A percentile compares a stretch with the other conserved stretches of the same genome.
Conservation (phyloP, 2,329 filamentous ascomycete genomes). For the Alternaria sp. region DNA sequence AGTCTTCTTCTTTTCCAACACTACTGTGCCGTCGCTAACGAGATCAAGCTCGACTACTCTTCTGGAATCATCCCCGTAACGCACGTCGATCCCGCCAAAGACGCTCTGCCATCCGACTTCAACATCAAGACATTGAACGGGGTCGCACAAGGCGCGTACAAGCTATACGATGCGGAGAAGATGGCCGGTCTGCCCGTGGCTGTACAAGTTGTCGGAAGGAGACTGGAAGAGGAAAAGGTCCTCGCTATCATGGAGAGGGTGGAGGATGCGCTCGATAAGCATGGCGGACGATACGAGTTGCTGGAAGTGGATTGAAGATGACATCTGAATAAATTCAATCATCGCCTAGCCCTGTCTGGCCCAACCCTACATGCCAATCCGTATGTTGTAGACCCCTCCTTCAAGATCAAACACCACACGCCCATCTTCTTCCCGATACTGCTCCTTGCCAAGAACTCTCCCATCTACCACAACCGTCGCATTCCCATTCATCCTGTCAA, state of each 20-base stretch:
- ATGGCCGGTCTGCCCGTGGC: constrained; percentile 91
- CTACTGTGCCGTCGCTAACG: constrained; percentile 7
- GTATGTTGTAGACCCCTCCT: background rate
- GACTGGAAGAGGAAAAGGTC: constrained; percentile 88
- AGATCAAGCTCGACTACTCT: constrained; percentile 76
- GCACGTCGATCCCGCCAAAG: constrained; percentile 74
- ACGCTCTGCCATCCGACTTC: constrained; percentile 69
- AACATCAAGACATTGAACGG: constrained; percentile 73
- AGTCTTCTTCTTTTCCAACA: constrained; percentile 37
- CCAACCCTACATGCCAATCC: background rate
- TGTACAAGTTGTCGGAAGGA: constrained; percentile 80
- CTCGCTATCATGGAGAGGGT: constrained; percentile 79
- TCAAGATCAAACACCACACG: background rate
- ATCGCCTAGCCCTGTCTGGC: background rate
- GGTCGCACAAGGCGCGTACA: constrained; percentile 82
- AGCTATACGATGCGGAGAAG: constrained; percentile 77
- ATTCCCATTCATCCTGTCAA: background rate
- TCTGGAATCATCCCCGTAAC: constrained; percentile 84
- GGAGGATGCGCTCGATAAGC: constrained; percentile 71
- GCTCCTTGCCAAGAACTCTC: background rate
- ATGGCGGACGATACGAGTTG: constrained; percentile 58
- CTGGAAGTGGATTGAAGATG: constrained; percentile 51
- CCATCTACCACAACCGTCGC: background rate
- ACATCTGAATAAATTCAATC: background rate
- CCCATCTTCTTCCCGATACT: background rate